Base-by-base conservation (phyloP, 176 grass and related monocot species). In the Stipa capillata region DNA sequence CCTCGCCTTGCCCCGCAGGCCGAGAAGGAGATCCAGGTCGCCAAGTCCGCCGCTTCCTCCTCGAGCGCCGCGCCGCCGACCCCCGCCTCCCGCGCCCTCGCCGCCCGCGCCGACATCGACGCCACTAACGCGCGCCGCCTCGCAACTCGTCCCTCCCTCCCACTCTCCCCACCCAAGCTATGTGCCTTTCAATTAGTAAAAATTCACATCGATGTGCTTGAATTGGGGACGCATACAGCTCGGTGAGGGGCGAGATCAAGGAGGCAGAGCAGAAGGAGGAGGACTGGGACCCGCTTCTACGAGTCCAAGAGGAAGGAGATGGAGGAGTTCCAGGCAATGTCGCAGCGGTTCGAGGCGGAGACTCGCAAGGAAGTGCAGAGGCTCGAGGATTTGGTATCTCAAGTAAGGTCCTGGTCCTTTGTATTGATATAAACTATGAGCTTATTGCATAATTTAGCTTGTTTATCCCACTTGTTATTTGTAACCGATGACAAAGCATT, bases 11-110 rank as follows among this genome's bases (percentile, higher is more conserved):
- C n/a, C 36, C 32, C 75, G 47, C 89, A 93, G 89, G 85, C 83
- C 23, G 95, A 98, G 87, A 92, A 89, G 84, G 87, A 94, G 67
- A 77, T 94, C 58, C 95, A 89, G 84, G 64, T 72, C 62, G 61
- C 72, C 33, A 90, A 89, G 64, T 83, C 59, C 94, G 89, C 24
- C 87, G 82, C 80, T 88, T 94, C 62, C 90, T 97, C 73, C 87
- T 97, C 29, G 85, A 92, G 72, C 72, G 89, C 71, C 74, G 73
- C 48, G 79, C 79, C 16, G 85, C 80, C 47, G 89, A 94, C 27
- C 59, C n/a, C 94, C 50, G 92, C 87, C 49, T 88, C 82, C 88
- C 89, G 82, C 33, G 86, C 90, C 68, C 89, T 94, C 56, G 51
- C 84, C 31, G 68, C 77, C 58, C 93, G 86, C 71, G 84, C 84